Evolutionary conservation across 2,329 filamentous ascomycete species (phyloP), one percentile per base, ranked within the genome.

Genomic region (Trichoderma sp.): DNA sequence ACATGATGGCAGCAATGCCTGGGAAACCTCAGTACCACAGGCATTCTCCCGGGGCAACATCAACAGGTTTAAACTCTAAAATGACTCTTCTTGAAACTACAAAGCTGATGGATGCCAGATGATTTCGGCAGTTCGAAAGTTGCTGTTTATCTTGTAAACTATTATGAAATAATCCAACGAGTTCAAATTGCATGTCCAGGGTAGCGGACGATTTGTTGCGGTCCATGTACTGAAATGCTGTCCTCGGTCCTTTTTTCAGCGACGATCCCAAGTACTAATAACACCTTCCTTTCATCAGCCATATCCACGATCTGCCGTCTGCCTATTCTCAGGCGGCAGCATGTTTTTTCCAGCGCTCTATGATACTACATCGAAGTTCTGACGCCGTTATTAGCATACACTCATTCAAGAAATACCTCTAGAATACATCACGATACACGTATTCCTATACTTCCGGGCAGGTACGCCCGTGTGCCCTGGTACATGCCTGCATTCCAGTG

Each of bases 31-130:
- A 49, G 13, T 14, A 29, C 29, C 8, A 19, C 14, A 43, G 13
- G 43, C 24, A 56, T 65, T 65, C 52, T 33, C 52, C 37, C 37
- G 14, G 37, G 27, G 37, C 62, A 66, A 58, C 53, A 53, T 11
- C 29, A 47, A 21, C 14, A 35, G 19, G 4, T 21, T 24, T 2
- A 5, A 58, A 3, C 5, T 57, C 10, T 4, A 19, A 8, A 37
- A 8, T 27, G 27, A 10, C 35, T 31, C 16, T 31, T 58, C n/a
- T 35, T 37, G 62, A 57, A 57, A 49, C 33, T 49, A 53, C 29
- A 29, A 24, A 24, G 62, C 52, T 57, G 3, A 49, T 66, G 53
- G 27, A 24, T 40, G 49, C 55, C 49, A 56, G 33, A 21, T 35
- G 19, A 16, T 35, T 29, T 35, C 19, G 61, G 24, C 40, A 43